Evolutionary conservation across 2,329 filamentous ascomycete species (phyloP), one percentile per base, ranked within the genome.

Genomic region (Fusarium setosum): DNA sequence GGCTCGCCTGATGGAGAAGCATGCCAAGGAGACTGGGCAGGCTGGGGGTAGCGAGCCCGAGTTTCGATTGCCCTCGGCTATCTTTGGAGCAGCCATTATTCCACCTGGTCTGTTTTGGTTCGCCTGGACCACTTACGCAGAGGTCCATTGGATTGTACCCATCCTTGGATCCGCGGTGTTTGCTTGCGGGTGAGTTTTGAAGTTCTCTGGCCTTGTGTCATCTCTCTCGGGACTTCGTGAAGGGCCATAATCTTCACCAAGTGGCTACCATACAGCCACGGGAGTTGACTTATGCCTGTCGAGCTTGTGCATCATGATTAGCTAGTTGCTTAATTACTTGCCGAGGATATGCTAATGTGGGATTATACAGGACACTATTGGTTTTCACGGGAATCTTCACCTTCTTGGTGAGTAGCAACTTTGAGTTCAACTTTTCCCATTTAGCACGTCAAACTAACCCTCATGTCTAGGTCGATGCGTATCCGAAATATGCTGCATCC

Each of bases 401-500:
- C 2, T 70, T 70, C 37, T 44, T 70, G 6, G 61, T 63, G 37
- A 6, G 52, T 50, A 17, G n/a, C n/a, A n/a, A n/a, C n/a, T n/a
- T n/a, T 12, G 3, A 18, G 11, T 5, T 24, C 29, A n/a, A n/a
- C 20, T 13, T 11, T 2, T 17, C 6, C 13, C 4, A 8, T 8
- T 21, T 11, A 10, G 3, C 26, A 42, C 2, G 1, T 4, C 10
- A 3, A 4, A 35, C 31, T 48, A 26, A 48, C 6, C 5, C 11
- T 20, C 3, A 3, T 17, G 3, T 32, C 5, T 4, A 62, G 45
- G 67, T 69, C 2, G 67, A 69, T 3, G 67, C 67, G 1, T 69
- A 69, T 17, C 55, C 64, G 0, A 53, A 66, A 13, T 70, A 68
- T 9, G 64, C 67, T 0, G 67, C 67, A 8, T 70, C 67, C 12